Conservation (phyloP, 768 basidiomycete genomes). For the Leccinum subgranulosum region DNA sequence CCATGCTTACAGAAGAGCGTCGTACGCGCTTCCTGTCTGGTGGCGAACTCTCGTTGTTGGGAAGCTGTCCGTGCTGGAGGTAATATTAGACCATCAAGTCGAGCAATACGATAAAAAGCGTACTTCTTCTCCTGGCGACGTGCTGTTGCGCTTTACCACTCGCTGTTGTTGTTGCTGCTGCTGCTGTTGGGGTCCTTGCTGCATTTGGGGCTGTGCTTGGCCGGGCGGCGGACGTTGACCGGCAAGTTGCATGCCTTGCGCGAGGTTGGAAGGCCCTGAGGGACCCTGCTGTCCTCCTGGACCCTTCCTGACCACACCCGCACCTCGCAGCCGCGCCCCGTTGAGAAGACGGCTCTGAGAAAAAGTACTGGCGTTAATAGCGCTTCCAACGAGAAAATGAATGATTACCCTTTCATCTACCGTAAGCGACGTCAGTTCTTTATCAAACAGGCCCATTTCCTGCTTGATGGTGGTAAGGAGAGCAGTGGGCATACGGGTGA, state of each 20-base stretch:
- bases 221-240: constrained; percentile 37
- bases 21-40: constrained; percentile 54
- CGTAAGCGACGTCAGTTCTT: constrained; percentile 42
- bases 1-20: constrained; percentile 44
- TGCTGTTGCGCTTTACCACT: constrained; percentile 52
- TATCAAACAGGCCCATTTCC: constrained; percentile 45
- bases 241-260: constrained; percentile 36
- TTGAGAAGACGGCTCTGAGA: constrained; percentile 37
- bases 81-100: neutral
- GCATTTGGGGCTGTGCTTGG: constrained; percentile 26
- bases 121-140: constrained; percentile 63
- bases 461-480: constrained; percentile 36
- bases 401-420: constrained; percentile 57
- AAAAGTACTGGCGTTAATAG: constrained; percentile 12
- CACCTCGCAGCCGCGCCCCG: constrained; percentile 23
- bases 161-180: constrained; percentile 30
- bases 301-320: constrained; percentile 22
- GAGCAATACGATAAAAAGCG: constrained; percentile 8
- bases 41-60: constrained; percentile 52
- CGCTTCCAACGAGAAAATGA: neutral
- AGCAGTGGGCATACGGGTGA: constrained; percentile 37
- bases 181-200: constrained; percentile 26
- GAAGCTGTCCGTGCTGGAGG: constrained; percentile 44
- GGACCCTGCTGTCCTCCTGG: constrained; percentile 25
- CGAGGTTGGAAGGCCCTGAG: constrained; percentile 26